Base-by-base conservation (phyloP, 2,329 filamentous ascomycete species). In the Aspergillus spinulosporus region DNA sequence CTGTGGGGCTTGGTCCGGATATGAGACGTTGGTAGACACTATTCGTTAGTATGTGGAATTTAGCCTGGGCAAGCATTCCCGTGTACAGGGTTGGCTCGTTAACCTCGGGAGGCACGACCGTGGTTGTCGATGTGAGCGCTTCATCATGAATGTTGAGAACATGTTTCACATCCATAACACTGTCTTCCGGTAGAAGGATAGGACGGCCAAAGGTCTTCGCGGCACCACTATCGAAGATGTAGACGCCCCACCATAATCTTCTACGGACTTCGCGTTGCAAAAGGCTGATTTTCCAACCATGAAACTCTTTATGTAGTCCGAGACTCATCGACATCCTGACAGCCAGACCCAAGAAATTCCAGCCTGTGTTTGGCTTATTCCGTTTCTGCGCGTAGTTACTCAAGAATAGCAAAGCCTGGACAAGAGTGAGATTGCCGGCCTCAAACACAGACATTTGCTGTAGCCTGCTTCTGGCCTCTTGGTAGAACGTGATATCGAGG, bases 371-470 rank as follows among this genome's bases (percentile, higher is more conserved):
- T 2, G 79, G 79, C 57, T 79, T 80, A 63, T 80, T 77, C 29
- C 77, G 71, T 62, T 81, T 81, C 60, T 81, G 79, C 0, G 77
- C 70, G 57, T 79, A 80, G 54, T 80, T 80, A 54, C 77, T 76
- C 60, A 80, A 69, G 47, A 81, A 70, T 12, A 75, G 64, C 34
- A 82, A 68, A 1, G 74, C 74, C 61, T 81, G 79, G 1, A 81
- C 78, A 6, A 80, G 68, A 5, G 75, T 78, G 14, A 81, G 62
- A 49, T 79, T 80, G 15, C 79, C 79, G 26, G 74, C 76, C 56
- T 81, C 79, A 34, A 81, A 72, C n/a, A 75, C 72, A 42, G 69
- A 70, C 43, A 77, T 71, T 52, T 79, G 74, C 40, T 78, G 77
- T 49, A 80, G 57, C 54, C 75, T 75, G 4, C 72, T 69, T 63